Evolutionary conservation across 1,284 basidiomycete species (phyloP), one percentile per base, ranked within the genome.

Genomic region (Boletus calvinii): DNA sequence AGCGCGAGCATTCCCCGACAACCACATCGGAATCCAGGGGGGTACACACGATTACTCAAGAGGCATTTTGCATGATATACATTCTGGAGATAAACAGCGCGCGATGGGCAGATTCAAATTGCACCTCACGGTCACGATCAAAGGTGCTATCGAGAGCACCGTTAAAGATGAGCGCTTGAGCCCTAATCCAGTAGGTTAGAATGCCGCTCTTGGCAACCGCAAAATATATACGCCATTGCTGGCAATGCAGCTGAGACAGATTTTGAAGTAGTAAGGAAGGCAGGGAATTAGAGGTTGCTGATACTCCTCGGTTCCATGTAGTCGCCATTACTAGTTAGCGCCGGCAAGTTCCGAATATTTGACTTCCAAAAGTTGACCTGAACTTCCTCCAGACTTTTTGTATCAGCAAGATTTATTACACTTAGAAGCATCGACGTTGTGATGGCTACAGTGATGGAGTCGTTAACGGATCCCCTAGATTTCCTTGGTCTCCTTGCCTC

Each of bases 371-470:
- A 53, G 50, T 41, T 43, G 56, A 51, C 55, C 32, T 48, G 38
- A 35, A 31, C 65, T 67, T 64, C 62, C 52, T 55, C 45, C 24
- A 63, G 58, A 52, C 53, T 63, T 64, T 61, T 64, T 49, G 49
- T 32, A 56, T 63, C 64, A 59, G 41, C 12, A 31, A 64, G 56
- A 68, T 68, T 62, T 50, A 65, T 68, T 61, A 47, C 53, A 20
- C 50, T 52, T 11, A 32, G 64, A 66, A 68, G 62, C 53, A 50
- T 57, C 11, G 22, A 35, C 38, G 66, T 64, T 36, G 64, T 42
- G 60, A 65, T 66, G 62, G 64, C 63, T 66, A 68, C 62, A 36
- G 38, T 55, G 64, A 65, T 54, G 54, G 43, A 22, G 35, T 53
- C 22, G 38, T 59, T 17, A 24, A 50, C 52, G 45, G 45, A 36